These are phyloP conservation scores for Phialocephala subalpina DNA, from an alignment of 2,329 filamentous ascomycete species.

Conservation along the genomic window DNA sequence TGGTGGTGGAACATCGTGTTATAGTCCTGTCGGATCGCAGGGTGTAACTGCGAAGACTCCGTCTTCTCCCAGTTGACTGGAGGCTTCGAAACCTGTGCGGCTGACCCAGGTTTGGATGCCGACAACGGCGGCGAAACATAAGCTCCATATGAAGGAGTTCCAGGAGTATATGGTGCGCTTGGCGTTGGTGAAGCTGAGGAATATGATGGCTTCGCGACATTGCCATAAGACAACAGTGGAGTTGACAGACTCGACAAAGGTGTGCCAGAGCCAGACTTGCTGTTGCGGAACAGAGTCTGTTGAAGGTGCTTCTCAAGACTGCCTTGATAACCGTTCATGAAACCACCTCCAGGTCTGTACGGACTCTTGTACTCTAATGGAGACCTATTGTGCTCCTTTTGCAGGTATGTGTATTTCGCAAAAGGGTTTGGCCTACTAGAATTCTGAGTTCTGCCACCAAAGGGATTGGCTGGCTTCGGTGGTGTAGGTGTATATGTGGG, in stretches of 20 bases:
- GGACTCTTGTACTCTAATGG: slow-evolving; percentile 65
- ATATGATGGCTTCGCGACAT: slow-evolving; percentile 22
- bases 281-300: slow-evolving; percentile 39
- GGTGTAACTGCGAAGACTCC: slow-evolving; percentile 43
- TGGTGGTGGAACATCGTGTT: slow-evolving; percentile 37
- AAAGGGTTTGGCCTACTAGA: slow-evolving; percentile 38
- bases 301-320: slow-evolving; percentile 40
- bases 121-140: slow-evolving; percentile 18
- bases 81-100: not conserved
- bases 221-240: slow-evolving; percentile 22
- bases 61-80: slow-evolving; percentile 39
- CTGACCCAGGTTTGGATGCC: slow-evolving; percentile 9
- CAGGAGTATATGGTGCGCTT: slow-evolving; percentile 18
- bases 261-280: slow-evolving; percentile 25
- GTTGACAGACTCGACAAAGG: slow-evolving; percentile 19
- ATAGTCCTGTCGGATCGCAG: slow-evolving; percentile 48
- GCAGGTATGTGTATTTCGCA: slow-evolving; percentile 58
- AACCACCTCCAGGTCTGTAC: slow-evolving; percentile 63
- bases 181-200: slow-evolving; percentile 17
- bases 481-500: slow-evolving; percentile 23
- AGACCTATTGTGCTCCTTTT: slow-evolving; percentile 66
- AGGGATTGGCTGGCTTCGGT: slow-evolving; percentile 38
- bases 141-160: slow-evolving; percentile 18
- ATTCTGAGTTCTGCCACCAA: slow-evolving; percentile 33
- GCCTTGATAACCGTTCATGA: slow-evolving; percentile 68